Base-by-base conservation (phyloP, 2,329 filamentous ascomycete species). In the Trichophyton rubrum region DNA sequence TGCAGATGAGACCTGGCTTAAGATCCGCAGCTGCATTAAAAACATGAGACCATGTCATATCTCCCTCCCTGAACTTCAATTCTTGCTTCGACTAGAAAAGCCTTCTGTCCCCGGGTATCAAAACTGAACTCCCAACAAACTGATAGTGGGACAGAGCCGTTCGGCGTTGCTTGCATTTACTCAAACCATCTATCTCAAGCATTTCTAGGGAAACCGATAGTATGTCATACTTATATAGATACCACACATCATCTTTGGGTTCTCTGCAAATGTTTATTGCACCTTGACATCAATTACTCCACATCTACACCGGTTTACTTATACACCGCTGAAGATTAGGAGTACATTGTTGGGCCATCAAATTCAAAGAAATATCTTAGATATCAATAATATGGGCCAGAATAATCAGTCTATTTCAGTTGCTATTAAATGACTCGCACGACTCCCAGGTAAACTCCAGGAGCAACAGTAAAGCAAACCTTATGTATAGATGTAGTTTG, bases 1-100 rank as follows among this genome's bases (percentile, higher is more conserved):
- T 20, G 51, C 51, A 38, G 59, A 60, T 38, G 33, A 27, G n/a
- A 62, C 61, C 1, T 62, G 61, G 61, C 33, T 56, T 24, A 43
- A 9, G 33, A 22, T 60, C 13, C 58, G 61, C 22, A 35, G 58
- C 11, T 20, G 33, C 53, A 60, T 62, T 45, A 33, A 62, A 56
- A 47, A 60, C 20, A 45, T 49, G 22, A 60, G 15, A 8, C 27
- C 51, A 9, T 41, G 40, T 7, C 38, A 40, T 20, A 60, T 62
- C n/a, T 27, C 41, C 8, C 33, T 62, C 20, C 27, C 38, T 22
- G 61, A 33, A 11, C 27, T 53, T 15, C 49, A 24, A 24, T 53
- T 53, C 22, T 33, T 53, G 24, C 49, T 53, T 30, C 49, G 49
- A n/a, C n/a, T 53, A 5, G 61, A 15, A 15, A 58, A 30, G 38